Evolutionary conservation across 1,284 basidiomycete species (phyloP).

Genomic region (Fomitopsis schrenkii): DNA sequence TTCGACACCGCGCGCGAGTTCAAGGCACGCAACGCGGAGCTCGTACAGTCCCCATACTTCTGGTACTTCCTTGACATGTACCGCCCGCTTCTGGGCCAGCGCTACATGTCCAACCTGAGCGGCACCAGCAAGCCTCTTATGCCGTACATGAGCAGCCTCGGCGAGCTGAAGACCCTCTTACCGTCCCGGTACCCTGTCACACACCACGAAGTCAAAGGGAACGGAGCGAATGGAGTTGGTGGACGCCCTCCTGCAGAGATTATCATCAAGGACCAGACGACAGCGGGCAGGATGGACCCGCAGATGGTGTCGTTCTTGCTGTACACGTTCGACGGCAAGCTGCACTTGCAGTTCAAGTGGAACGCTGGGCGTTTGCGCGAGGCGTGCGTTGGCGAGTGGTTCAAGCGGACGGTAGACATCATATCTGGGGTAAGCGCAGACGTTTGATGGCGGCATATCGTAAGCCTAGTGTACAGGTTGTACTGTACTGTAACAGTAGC

Average conservation of each 20-base stretch:
- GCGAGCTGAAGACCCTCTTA: background rate
- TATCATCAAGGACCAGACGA: background rate
- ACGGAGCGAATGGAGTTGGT: background rate
- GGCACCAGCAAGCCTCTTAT: background rate
- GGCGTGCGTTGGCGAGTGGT: background rate
- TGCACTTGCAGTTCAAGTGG: background rate
- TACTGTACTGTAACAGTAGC: too few species aligned
- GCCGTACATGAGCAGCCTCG: conserved; percentile 6
- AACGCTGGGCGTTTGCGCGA: background rate
- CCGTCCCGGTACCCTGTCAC: background rate
- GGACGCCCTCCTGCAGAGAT: background rate
- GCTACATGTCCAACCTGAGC: background rate
- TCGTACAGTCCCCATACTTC: conserved; percentile 3
- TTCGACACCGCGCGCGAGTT: background rate
- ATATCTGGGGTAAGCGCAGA: conserved; percentile 3
- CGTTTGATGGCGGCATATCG: too few species aligned
- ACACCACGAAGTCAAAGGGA: background rate
- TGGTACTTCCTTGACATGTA: background rate
- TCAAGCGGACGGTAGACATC: background rate
- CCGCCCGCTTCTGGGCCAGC: background rate
- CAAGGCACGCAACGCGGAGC: background rate
- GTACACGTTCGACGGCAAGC: background rate
- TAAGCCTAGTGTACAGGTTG: too few species aligned
- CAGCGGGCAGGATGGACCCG: background rate
- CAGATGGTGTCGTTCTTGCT: background rate